A percentile compares a stretch with the other conserved stretches of the same genome.
These are phyloP conservation scores for Chrysopogon serrulatus DNA, from an alignment of 176 grass and related monocot species.

Conservation along the genomic window DNA sequence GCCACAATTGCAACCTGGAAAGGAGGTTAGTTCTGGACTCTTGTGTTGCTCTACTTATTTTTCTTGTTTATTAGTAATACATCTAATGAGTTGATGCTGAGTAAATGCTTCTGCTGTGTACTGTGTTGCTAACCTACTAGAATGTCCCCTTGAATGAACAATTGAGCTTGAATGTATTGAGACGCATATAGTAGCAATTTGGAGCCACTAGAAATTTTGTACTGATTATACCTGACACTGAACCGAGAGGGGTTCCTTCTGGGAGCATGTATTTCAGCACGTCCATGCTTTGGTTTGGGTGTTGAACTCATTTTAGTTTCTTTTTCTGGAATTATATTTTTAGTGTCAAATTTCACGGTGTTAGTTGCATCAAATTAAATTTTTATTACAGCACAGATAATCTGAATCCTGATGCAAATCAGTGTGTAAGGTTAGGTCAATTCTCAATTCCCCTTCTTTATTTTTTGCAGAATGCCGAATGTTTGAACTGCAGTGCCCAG, in stretches of 20 bases:
- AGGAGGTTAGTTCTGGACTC: conserved; percentile 36
- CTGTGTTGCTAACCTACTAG: neutral
- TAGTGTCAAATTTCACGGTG: neutral
- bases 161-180: neutral
- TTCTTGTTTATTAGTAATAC: neutral
- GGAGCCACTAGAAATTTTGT: neutral
- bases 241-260: neutral
- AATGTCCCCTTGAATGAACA: neutral
- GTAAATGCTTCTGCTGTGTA: neutral
- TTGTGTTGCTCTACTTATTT: neutral
- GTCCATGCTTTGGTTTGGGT: neutral
- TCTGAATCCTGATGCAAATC: neutral
- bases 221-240: neutral
- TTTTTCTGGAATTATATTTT: neutral
- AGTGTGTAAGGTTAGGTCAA: conserved; percentile 11
- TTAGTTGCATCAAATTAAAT: neutral
- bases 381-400: neutral
- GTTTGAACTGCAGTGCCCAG: conserved; percentile 29
- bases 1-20: conserved; percentile 12
- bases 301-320: conserved; percentile 4
- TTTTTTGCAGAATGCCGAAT: conserved; percentile 32
- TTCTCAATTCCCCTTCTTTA: conserved; percentile 2
- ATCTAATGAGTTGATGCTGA: neutral
- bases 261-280: neutral
- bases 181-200: neutral